These are phyloP conservation scores for Skeletonema marinoi DNA, from an alignment of 108 stramenopile genomes.

Conservation along the genomic window DNA sequence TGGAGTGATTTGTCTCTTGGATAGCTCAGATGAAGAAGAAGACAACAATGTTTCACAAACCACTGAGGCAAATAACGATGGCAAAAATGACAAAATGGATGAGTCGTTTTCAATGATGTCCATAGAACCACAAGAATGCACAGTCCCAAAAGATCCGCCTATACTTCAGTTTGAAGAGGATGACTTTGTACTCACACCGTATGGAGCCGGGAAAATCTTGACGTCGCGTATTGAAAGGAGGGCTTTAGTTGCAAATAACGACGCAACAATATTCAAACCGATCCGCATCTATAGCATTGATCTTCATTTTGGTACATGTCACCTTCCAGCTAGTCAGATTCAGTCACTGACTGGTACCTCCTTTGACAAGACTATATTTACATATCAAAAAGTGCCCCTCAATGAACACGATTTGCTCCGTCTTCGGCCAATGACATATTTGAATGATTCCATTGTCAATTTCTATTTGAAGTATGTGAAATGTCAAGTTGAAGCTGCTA, in stretches of 20 bases:
- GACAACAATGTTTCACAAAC: neutral
- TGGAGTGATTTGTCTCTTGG: constrained; percentile 28
- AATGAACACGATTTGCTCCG: constrained; percentile 39
- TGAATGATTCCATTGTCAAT: constrained; percentile 50
- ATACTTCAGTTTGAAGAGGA: constrained; percentile 11
- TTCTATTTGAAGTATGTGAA: constrained; percentile 44
- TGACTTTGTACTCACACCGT: constrained; percentile 41
- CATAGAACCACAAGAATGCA: neutral
- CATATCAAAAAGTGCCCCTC: constrained; percentile 24
- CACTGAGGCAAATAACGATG: neutral
- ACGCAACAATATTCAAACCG: constrained; percentile 28
- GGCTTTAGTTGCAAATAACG: neutral
- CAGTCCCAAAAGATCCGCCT: constrained; percentile 23
- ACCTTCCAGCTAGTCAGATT: constrained; percentile 27
- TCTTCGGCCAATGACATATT: constrained; percentile 40
- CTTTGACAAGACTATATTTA: constrained; percentile 23
- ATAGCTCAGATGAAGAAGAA: constrained; percentile 42
- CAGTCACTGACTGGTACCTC: constrained; percentile 22
- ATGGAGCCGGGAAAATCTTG: constrained; percentile 37
- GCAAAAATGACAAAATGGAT: neutral
- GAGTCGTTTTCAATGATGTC: constrained; percentile 2
- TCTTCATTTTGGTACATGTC: constrained; percentile 29
- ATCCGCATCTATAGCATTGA: constrained; percentile 29
- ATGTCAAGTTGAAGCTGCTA: neutral
- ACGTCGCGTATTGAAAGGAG: constrained; percentile 23